Percentiles rank a stretch among this genome's conserved stretches.
These are phyloP conservation scores for Metschnikowia noctiluminum DNA, from an alignment of 805 yeast species.

Conservation along the genomic window DNA sequence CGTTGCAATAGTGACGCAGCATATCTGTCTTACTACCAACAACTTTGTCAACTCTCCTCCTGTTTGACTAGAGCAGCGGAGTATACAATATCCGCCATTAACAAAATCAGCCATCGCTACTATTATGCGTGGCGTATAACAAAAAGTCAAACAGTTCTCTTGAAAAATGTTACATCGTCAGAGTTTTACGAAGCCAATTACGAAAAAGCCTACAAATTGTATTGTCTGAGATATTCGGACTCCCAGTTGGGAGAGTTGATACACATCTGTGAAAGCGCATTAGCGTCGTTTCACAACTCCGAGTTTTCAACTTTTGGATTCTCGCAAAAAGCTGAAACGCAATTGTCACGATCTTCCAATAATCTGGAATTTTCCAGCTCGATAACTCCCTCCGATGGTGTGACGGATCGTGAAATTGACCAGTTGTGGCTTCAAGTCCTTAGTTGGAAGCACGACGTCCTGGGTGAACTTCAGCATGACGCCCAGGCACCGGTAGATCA, in stretches of 20 bases:
- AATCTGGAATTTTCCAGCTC: background rate
- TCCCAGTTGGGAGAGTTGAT: slow-evolving; percentile 28
- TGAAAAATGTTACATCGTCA: slow-evolving; percentile 31
- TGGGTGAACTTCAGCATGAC: slow-evolving; percentile 5
- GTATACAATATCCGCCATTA: slow-evolving; percentile 21
- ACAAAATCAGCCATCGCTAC: slow-evolving; percentile 51
- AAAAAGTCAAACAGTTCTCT: slow-evolving; percentile 49
- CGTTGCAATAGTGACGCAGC: slow-evolving; percentile 3
- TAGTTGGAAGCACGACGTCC: slow-evolving; percentile 25
- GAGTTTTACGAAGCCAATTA: slow-evolving; percentile 29
- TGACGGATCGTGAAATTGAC: slow-evolving; percentile 30
- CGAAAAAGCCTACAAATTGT: slow-evolving; percentile 13
- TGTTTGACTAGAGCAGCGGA: slow-evolving; percentile 25
- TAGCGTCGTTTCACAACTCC: slow-evolving; percentile 12
- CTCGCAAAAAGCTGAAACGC: slow-evolving; percentile 11
- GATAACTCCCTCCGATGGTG: slow-evolving; percentile 6
- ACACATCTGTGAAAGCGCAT: slow-evolving; percentile 12
- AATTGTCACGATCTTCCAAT: slow-evolving; percentile 2
- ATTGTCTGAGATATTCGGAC: slow-evolving; percentile 15
- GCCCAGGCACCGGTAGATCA: background rate
- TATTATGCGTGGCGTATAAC: slow-evolving; percentile 68
- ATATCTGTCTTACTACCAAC: slow-evolving; percentile 11
- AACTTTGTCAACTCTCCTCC: slow-evolving; percentile 16
- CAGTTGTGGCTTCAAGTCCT: slow-evolving; percentile 35
- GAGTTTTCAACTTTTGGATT: slow-evolving; percentile 13